A percentile compares a stretch with the other conserved stretches of the same genome.
Conservation (phyloP, 306 rosid genomes). For the Lupinus albus region DNA sequence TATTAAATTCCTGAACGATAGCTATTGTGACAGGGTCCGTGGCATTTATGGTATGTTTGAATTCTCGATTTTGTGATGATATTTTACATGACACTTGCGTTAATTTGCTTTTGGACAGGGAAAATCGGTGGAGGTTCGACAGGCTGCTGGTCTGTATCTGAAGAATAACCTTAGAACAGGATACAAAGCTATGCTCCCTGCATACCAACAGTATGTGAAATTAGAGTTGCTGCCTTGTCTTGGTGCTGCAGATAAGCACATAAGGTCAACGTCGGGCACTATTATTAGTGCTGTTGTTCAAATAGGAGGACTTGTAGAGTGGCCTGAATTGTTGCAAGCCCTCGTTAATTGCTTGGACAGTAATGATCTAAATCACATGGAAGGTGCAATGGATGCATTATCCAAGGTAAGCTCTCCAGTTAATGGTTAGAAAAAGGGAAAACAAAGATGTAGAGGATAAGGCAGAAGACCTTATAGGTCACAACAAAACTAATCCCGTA, state of each 20-base stretch:
- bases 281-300: slow-evolving; percentile 82
- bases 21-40: background rate
- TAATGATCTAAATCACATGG: slow-evolving; percentile 89
- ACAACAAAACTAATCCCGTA: background rate
- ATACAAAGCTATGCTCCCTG: slow-evolving; percentile 65
- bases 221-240: slow-evolving; percentile 91
- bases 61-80: slow-evolving; percentile 7
- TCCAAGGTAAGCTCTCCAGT: slow-evolving; percentile 69
- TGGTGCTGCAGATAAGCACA: slow-evolving; percentile 85
- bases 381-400: slow-evolving; percentile 99
- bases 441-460: background rate
- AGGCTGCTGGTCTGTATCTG: slow-evolving; percentile 88
- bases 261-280: slow-evolving; percentile 91
- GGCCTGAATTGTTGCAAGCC: slow-evolving; percentile 96
- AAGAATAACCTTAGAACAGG: slow-evolving; percentile 82
- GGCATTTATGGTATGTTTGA: slow-evolving; percentile 15
- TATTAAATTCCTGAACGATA: no score
- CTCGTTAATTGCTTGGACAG: slow-evolving; percentile 92
- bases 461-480: background rate
- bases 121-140: slow-evolving; percentile 86
- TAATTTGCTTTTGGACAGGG: slow-evolving; percentile 59
- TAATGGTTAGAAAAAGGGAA: slow-evolving; percentile 9
- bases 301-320: slow-evolving; percentile 77
- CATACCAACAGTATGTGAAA: slow-evolving; percentile 80
- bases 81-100: slow-evolving; percentile 10